Conservation (phyloP, 1,284 basidiomycete genomes). For the Calocybe gambosa region DNA sequence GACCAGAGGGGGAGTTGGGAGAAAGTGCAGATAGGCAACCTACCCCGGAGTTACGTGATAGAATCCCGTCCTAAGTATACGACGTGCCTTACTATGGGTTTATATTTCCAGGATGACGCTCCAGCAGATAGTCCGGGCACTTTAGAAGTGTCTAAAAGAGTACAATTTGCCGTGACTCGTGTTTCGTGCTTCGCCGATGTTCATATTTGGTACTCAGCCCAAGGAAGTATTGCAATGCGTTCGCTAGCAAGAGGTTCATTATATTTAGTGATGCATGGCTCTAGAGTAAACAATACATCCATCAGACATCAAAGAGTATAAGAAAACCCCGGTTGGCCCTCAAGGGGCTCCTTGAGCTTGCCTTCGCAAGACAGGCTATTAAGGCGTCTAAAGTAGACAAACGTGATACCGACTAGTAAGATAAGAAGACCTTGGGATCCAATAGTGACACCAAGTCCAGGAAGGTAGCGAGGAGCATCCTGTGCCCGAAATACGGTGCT, state of each 20-base stretch:
- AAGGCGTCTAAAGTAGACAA: conserved; percentile 28
- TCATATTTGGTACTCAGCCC: neutral
- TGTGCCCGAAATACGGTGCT: conserved; percentile 32
- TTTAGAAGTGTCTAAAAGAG: neutral
- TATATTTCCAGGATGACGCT: conserved; percentile 2
- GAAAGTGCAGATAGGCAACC: neutral
- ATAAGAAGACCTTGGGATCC: conserved; percentile 34
- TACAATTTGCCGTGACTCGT: conserved; percentile 1
- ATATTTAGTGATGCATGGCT: conserved; percentile 1
- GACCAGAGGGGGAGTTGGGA: neutral
- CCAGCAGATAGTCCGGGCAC: conserved; percentile 3
- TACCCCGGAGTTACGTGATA: neutral
- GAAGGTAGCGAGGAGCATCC: conserved; percentile 37
- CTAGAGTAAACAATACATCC: neutral
- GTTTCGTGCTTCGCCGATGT: conserved; percentile 1
- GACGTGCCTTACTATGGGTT: neutral
- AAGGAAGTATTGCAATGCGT: neutral
- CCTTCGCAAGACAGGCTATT: conserved; percentile 31
- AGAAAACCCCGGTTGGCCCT: conserved; percentile 35
- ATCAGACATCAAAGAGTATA: conserved; percentile 31
- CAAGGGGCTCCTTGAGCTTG: conserved; percentile 28
- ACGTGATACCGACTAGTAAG: conserved; percentile 26
- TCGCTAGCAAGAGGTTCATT: conserved; percentile 2
- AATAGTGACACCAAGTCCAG: conserved; percentile 34
- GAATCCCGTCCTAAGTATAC: conserved; percentile 4